Evolutionary conservation across 495 filamentous ascomycete genomes (phyloP), one percentile per base, ranked within the genome.

Genomic region (Halenospora varia): DNA sequence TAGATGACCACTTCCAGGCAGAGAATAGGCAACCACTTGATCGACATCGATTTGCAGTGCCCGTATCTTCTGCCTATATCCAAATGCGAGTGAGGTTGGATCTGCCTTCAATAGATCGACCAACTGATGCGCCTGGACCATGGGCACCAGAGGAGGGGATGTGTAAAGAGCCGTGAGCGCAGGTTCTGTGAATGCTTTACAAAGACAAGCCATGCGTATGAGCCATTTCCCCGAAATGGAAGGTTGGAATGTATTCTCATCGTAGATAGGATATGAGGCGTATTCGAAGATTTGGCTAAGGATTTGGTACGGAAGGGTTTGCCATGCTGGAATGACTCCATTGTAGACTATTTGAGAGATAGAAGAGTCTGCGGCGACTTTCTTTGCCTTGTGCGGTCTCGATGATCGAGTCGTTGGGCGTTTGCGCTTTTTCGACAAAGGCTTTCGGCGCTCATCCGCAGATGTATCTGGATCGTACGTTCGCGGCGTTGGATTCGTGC

Each of bases 161-260:
- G 82, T 71, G 67, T 92, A 94, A 3, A 94, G 75, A 11, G 79
- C 86, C 13, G 86, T 83, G 17, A 96, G 70, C 6, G 90, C 88
- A 3, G 91, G 87, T 61, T 92, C 87, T 4, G 79, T 70, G 55
- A 92, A 92, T 2, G 74, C 69, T 41, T 77, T 80, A 57, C 89
- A 92, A 13, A 84, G 65, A 10, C 78, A 67, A 10, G 87, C 82
- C 17, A 82, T 70, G 20, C 78, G 71, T 2, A 86, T 53, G 11
- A 96, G 80, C 82, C 82, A 90, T 53, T 68, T 66, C 2, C 82
- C 77, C 0, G 82, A 78, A 0, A 68, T 60, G 17, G 51, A 51
- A 20, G 70, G 61, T 18, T 53, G 63, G 3, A 66, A 67, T 15
- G 60, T 63, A 26, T 65, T 62, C 41, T 77, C 71, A 55, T 85